phyloP scores from a whole-genome alignment of 805 yeast species.

The Wickerhamomyces hampshirensis region DNA sequence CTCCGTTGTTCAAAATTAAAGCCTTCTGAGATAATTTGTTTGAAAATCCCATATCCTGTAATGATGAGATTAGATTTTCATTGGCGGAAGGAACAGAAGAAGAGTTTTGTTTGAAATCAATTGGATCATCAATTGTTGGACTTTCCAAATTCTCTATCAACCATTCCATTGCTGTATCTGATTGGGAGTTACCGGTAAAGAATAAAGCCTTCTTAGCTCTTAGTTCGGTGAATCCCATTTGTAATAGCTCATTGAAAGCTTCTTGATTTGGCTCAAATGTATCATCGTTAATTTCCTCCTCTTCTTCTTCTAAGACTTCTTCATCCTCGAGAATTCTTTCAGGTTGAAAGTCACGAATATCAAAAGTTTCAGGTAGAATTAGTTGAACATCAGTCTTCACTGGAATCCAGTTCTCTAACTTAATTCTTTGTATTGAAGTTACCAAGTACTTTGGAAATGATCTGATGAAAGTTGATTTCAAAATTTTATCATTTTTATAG shows the following conservation, averaged over 20 bases:
- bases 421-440: constrained; percentile 73
- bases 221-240: constrained; percentile 85
- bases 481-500: constrained; percentile 26
- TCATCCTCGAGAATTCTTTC: constrained; percentile 40
- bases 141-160: constrained; percentile 87
- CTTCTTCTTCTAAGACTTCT: constrained; percentile 27
- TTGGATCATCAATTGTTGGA: constrained; percentile 57
- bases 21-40: constrained; percentile 68
- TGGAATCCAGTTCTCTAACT: constrained; percentile 87
- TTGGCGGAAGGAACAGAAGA: constrained; percentile 22
- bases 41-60: constrained; percentile 77
- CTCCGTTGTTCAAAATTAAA: constrained; percentile 49
- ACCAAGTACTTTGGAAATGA: constrained; percentile 70
- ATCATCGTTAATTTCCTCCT: constrained; percentile 15
- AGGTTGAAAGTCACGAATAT: constrained; percentile 40
- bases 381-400: constrained; percentile 75
- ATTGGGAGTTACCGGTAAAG: constrained; percentile 58
- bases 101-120: constrained; percentile 10
- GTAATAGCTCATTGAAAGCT: constrained; percentile 49
- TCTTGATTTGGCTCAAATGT: constrained; percentile 52
- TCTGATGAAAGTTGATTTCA: constrained; percentile 38
- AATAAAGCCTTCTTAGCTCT: constrained; percentile 65
- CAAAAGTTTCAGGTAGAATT: constrained; percentile 40
- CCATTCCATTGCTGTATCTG: constrained; percentile 87
- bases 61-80: constrained; percentile 38